Evolutionary conservation across 148 eudicot species (phyloP).

Genomic region (Arbutus unedo): DNA sequence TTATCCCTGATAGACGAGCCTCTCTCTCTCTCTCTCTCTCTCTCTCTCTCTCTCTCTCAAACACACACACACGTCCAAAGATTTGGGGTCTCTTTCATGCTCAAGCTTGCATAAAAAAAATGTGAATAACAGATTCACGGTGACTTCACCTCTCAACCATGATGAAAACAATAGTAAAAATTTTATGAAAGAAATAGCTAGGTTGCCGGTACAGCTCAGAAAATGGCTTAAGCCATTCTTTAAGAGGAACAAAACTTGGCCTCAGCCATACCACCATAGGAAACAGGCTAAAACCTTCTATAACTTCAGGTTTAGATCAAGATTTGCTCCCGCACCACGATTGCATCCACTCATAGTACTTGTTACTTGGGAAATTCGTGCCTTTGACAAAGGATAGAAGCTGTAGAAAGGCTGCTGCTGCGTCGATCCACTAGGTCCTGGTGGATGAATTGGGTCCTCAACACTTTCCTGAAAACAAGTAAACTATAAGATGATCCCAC

Average conservation of each 20-base stretch:
- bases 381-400: conserved; percentile 35
- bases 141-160: too few relatives aligned
- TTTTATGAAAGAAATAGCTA: neutral
- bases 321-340: conserved; percentile 27
- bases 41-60: too few relatives aligned
- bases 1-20: too few relatives aligned
- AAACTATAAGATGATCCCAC: neutral
- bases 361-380: conserved; percentile 16
- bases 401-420: conserved; percentile 28
- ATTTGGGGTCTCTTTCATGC: neutral
- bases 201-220: neutral
- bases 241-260: too few relatives aligned
- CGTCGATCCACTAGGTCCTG: conserved; percentile 19
- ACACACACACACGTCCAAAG: neutral
- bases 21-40: too few relatives aligned
- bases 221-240: neutral
- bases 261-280: neutral
- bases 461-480: conserved; percentile 24
- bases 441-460: conserved; percentile 6
- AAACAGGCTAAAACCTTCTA: conserved; percentile 11
- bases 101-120: neutral
- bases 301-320: conserved; percentile 45
- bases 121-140: too few relatives aligned
- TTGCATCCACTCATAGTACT: conserved; percentile 9
- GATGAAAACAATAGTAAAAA: neutral